Evolutionary conservation across 139 green algal species (phyloP).

Genomic region (Volvox reticuliferus): DNA sequence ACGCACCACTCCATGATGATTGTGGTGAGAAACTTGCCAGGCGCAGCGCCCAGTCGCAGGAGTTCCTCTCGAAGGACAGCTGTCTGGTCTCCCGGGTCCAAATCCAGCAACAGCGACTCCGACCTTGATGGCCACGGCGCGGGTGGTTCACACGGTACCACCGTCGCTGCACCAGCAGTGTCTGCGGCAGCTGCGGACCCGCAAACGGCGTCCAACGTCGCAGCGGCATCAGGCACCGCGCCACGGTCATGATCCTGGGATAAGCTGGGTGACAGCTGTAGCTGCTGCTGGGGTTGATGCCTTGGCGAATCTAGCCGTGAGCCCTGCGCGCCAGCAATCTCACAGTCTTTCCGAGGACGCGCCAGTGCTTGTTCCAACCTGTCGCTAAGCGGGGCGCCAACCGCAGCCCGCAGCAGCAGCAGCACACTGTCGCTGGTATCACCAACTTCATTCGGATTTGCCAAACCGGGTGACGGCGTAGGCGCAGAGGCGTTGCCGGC

Average conservation of each 20-base stretch:
- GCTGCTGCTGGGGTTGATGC: not conserved
- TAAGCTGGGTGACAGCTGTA: not conserved
- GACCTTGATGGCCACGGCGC: too few relatives aligned
- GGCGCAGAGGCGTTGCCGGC: not conserved
- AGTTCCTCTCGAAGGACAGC: constrained; percentile 2
- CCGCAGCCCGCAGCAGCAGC: not conserved
- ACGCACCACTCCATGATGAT: constrained; percentile 30
- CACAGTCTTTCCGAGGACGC: not conserved
- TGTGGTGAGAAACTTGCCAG: not conserved
- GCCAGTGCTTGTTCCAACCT: not conserved
- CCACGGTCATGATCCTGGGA: too few relatives aligned
- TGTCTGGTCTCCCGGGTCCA: not conserved
- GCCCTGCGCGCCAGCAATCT: too few relatives aligned
- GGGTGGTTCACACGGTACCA: too few relatives aligned
- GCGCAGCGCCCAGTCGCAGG: constrained; percentile 5
- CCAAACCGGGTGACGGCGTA: not conserved
- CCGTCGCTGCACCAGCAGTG: too few relatives aligned
- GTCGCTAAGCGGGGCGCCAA: not conserved
- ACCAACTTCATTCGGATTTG: not conserved
- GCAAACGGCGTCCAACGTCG: too few relatives aligned
- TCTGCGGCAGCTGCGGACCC: too few relatives aligned
- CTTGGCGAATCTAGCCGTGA: too few relatives aligned
- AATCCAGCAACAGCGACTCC: not conserved
- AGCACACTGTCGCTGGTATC: not conserved
- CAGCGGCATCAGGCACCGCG: not conserved